phyloP scores from a whole-genome alignment of 768 basidiomycete genomes.

The Scleroderma bovista region DNA sequence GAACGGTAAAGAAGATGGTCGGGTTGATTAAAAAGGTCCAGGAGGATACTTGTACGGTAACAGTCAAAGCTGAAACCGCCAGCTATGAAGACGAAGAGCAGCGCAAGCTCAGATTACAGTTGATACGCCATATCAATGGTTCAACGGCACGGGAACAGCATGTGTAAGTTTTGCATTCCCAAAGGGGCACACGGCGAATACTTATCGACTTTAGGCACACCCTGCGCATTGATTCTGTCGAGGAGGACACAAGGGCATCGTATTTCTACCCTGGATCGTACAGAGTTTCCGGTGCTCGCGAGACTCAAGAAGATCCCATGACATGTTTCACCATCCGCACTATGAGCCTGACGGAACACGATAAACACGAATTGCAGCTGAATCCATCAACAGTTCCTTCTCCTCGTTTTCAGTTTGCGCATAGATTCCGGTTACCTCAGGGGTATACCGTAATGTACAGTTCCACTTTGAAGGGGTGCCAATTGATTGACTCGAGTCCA shows the following conservation, averaged over 20 bases:
- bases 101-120: constrained; percentile 4
- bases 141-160: constrained; percentile 1
- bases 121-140: constrained; percentile 17
- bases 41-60: not conserved
- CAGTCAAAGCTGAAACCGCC: not conserved
- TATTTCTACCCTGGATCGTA: not conserved
- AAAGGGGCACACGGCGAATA: too few species aligned
- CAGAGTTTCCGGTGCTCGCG: constrained; percentile 6
- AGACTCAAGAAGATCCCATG: constrained; percentile 12
- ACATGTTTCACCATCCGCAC: constrained; percentile 16
- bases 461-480: too few species aligned
- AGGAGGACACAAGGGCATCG: not conserved
- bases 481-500: not conserved
- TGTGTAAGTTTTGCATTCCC: constrained; percentile 10
- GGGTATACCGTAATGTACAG: constrained; percentile 4
- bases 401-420: constrained; percentile 11
- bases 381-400: constrained; percentile 18
- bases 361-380: constrained; percentile 22
- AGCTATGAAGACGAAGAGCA: constrained; percentile 7
- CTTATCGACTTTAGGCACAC: constrained; percentile 4
- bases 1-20: constrained; percentile 7
- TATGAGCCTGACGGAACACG: constrained; percentile 25
- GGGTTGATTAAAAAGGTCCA: constrained; percentile 8
- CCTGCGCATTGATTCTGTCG: not conserved
- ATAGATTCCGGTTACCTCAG: constrained; percentile 15